Percentiles rank a stretch among this genome's conserved stretches.
phyloP scores from a whole-genome alignment of 257 asterid species.

The Lycium barbarum region DNA sequence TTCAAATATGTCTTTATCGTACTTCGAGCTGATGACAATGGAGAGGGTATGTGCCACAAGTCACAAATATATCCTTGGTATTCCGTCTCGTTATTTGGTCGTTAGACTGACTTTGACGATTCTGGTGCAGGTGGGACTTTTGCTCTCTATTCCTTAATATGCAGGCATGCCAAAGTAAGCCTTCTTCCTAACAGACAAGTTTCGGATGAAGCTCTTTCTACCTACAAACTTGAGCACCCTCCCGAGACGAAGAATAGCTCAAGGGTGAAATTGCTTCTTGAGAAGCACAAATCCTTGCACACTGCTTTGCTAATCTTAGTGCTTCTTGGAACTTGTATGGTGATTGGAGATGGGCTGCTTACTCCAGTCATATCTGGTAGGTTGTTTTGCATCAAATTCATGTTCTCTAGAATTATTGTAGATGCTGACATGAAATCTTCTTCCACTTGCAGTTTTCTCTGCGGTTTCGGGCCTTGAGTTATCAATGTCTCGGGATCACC shows the following conservation, averaged over 20 bases:
- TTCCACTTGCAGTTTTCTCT: constrained; percentile 68
- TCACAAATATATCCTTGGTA: neutral
- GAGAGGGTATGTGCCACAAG: constrained; percentile 73
- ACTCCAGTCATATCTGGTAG: constrained; percentile 97
- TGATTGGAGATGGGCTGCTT: constrained; percentile 95
- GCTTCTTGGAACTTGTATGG: constrained; percentile 98
- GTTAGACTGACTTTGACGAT: constrained; percentile 27
- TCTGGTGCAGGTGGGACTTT: constrained; percentile 91
- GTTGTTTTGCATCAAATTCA: constrained; percentile 20
- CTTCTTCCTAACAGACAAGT: constrained; percentile 89
- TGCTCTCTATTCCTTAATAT: constrained; percentile 90
- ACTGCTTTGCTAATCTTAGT: constrained; percentile 81
- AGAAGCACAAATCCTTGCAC: constrained; percentile 83
- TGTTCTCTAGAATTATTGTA: constrained; percentile 8
- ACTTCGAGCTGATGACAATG: constrained; percentile 95
- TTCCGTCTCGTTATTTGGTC: neutral
- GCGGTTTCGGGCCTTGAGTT: constrained; percentile 98
- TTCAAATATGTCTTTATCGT: constrained; percentile 89
- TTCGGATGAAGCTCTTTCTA: constrained; percentile 90
- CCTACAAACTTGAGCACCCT: constrained; percentile 80
- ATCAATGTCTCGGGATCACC: constrained; percentile 94
- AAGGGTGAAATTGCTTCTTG: constrained; percentile 76
- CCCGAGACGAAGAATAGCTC: constrained; percentile 68
- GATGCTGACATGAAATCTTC: constrained; percentile 30
- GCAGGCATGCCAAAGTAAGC: constrained; percentile 97